Evolutionary conservation across 2,329 filamentous ascomycete genomes (phyloP), one percentile per base, ranked within the genome.

Genomic region (Aspergillus piperis): DNA sequence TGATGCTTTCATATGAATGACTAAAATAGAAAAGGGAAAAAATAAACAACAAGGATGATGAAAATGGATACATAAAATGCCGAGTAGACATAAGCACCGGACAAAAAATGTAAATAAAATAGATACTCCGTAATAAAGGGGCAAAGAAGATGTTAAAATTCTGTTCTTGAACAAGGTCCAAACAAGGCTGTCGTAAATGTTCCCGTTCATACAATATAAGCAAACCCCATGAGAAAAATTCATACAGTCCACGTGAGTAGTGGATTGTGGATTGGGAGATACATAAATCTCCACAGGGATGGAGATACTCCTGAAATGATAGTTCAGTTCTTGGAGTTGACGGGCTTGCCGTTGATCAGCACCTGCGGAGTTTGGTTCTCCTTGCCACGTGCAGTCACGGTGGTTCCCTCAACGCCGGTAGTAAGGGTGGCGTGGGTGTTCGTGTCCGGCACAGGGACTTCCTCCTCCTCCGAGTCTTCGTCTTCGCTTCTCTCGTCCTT

Each of bases 401-500:
- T 62, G 8, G 63, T 55, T 41, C 63, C 58, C 30, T 71, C 70
- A 17, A 63, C 51, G 44, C 71, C 72, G 27, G 73, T 73, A 23
- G 69, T 64, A 39, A 71, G 55, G 42, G 66, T 64, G 42, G 69
- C 69, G 49, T 69, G 67, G 50, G 62, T 67, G 36, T 66, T 66
- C 6, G 58, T 54, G 41, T 62, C 61, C 32, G 68, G 58, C 42
- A 65, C 64, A 2, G 59, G 41, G 30, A 48, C 54, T 32, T 75
- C 74, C 50, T 77, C 73, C 8, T 77, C 77, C 7, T 78, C 75
- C n/a, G 78, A 73, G 2, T 77, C 77, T 62, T 81, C 78, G 32
- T 80, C 73, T 2, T 81, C 79, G 61, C 78, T 81, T 61, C 79
- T 69, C 64, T 81, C 78, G 56, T 81, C 79, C 60, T 73, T 73